Percentiles rank a stretch among this genome's conserved stretches.
Conservation (phyloP, 306 rosid species). For the Acacia confusa region DNA sequence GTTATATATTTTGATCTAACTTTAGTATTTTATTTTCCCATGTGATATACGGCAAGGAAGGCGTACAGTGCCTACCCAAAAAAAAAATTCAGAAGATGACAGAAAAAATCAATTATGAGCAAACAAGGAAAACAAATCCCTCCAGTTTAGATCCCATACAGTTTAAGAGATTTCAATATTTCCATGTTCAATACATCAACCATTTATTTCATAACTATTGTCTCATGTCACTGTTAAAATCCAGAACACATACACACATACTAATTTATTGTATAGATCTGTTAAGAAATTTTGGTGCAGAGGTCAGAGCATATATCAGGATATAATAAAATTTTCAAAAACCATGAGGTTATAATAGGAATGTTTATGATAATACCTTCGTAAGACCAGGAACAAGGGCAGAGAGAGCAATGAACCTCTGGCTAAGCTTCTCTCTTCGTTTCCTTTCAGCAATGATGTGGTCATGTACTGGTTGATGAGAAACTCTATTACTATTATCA, state of each 20-base stretch:
- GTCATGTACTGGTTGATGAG: constrained; percentile 62
- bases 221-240: too few relatives aligned
- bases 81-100: background rate
- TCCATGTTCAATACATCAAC: background rate
- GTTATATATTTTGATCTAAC: background rate
- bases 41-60: background rate
- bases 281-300: background rate
- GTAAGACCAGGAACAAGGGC: constrained; percentile 89
- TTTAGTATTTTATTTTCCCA: too few relatives aligned
- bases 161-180: background rate
- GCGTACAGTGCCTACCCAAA: background rate
- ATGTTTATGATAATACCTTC: constrained; percentile 51
- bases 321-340: background rate
- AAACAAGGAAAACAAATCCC: background rate
- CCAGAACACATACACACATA: background rate
- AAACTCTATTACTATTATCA: constrained; percentile 32
- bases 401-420: constrained; percentile 80
- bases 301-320: background rate
- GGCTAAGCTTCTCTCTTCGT: constrained; percentile 91
- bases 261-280: background rate
- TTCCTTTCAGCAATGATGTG: constrained; percentile 89
- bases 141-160: background rate
- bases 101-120: background rate
- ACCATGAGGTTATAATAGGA: background rate
- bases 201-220: background rate